Conservation (phyloP, 768 basidiomycete species). For the Crepidotus variabilis region DNA sequence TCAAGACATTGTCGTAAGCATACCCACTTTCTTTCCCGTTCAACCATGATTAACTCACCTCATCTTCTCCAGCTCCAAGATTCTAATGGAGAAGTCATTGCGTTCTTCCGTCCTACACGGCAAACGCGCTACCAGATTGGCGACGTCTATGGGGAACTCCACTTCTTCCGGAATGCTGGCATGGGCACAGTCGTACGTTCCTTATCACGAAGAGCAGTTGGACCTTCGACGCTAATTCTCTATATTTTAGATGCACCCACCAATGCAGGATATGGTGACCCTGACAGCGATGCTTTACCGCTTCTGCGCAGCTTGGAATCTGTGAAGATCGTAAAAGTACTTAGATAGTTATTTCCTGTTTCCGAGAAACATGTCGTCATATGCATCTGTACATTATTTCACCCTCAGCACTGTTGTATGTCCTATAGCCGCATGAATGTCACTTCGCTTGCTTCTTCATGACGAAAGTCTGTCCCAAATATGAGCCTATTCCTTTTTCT, state of each 20-base stretch:
- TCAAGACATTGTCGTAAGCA: conserved; percentile 57
- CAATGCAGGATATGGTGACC: conserved; percentile 86
- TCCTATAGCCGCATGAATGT: not conserved
- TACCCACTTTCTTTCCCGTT: conserved; percentile 11
- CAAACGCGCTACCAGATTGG: conserved; percentile 81
- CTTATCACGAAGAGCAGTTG: conserved; percentile 13
- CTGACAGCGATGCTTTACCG: conserved; percentile 86
- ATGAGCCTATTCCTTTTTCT: conserved; percentile 3
- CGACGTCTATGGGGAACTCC: conserved; percentile 83
- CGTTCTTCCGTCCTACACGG: conserved; percentile 76
- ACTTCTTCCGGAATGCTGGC: conserved; percentile 76
- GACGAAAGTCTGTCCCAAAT: conserved; percentile 14
- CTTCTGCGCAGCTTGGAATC: conserved; percentile 57
- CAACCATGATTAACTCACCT: conserved; percentile 16
- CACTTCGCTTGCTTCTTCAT: conserved; percentile 10
- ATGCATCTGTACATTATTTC: not conserved
- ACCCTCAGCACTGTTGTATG: not conserved
- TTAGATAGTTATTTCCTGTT: conserved; percentile 16
- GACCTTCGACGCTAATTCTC: conserved; percentile 3
- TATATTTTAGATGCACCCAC: conserved; percentile 68
- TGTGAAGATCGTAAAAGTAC: conserved; percentile 25
- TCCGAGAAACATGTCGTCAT: conserved; percentile 16
- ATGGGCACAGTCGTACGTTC: conserved; percentile 73
- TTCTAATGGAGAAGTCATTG: conserved; percentile 62
- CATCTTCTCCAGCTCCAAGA: conserved; percentile 60